Percentiles rank a stretch among this genome's conserved stretches.
Evolutionary conservation across 1,284 basidiomycete species (phyloP).

Genomic region (Trichosporon sp.): DNA sequence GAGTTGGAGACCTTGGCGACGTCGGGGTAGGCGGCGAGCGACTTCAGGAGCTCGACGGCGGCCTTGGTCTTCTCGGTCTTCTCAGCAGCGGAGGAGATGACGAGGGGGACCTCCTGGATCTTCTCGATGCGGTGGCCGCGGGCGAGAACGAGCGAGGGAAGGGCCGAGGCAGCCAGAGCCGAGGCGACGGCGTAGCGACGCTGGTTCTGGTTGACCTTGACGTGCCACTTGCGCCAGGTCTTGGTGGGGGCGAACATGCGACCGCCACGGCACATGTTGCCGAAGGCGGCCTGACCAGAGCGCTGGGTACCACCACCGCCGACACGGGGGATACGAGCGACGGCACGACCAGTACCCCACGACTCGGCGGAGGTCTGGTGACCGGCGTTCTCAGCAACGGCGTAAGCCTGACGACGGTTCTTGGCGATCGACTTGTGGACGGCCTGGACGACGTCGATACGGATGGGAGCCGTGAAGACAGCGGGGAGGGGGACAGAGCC

Average conservation of each 20-base stretch:
- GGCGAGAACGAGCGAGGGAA: constrained; percentile 96
- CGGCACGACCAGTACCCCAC: constrained; percentile 99
- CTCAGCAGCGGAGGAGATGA: constrained; percentile 75
- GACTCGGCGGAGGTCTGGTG: constrained; percentile 95
- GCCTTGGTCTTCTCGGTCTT: constrained; percentile 95
- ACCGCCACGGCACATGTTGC: constrained; percentile 99
- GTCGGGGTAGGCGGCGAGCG: constrained; percentile 84
- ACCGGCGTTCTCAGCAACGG: constrained; percentile 95
- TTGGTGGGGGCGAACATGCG: constrained; percentile 99
- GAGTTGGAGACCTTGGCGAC: constrained; percentile 97
- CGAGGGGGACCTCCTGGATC: constrained; percentile 94
- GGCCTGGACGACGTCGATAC: constrained; percentile 95
- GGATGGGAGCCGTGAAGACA: constrained; percentile 96
- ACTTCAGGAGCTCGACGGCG: constrained; percentile 89
- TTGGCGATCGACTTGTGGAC: constrained; percentile 99
- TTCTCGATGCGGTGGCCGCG: constrained; percentile 99
- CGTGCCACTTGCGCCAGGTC: constrained; percentile 99
- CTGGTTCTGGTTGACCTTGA: constrained; percentile 99
- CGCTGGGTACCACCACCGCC: constrained; percentile 98
- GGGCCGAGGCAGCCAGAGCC: constrained; percentile 93
- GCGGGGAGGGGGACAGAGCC: constrained; percentile 89
- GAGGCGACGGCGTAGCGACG: constrained; percentile 97
- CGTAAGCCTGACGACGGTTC: constrained; percentile 97
- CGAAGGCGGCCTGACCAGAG: constrained; percentile 97
- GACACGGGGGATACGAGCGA: constrained; percentile 99